phyloP scores from a whole-genome alignment of 2,329 filamentous ascomycete species.

The Berkeleyomyces basicola region DNA sequence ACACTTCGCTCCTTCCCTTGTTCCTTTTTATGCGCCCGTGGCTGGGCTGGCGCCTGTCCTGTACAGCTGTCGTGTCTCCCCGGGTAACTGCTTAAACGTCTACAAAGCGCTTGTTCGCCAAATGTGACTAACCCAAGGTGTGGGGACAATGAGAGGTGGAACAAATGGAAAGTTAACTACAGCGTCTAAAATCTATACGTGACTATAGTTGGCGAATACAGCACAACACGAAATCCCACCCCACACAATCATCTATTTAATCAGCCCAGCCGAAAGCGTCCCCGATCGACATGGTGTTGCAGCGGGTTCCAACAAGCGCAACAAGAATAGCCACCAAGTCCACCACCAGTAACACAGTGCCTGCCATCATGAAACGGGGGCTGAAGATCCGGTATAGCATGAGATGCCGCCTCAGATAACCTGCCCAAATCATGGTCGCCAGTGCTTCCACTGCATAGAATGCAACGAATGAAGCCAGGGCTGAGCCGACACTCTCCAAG shows the following conservation, averaged over 20 bases:
- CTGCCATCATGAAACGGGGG: slow-evolving; percentile 77
- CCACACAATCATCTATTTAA: slow-evolving; percentile 16
- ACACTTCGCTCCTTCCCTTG: neutral
- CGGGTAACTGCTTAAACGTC: neutral
- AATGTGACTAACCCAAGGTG: neutral
- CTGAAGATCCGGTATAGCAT: slow-evolving; percentile 95
- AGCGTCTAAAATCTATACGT: too few relatives aligned
- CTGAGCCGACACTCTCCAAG: slow-evolving; percentile 53
- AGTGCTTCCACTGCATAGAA: slow-evolving; percentile 74
- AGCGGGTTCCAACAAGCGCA: slow-evolving; percentile 56
- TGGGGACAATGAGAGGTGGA: neutral
- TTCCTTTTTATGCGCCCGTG: neutral
- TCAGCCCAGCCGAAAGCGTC: slow-evolving; percentile 77
- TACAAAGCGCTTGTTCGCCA: neutral
- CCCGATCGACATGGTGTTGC: slow-evolving; percentile 60
- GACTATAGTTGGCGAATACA: too few relatives aligned
- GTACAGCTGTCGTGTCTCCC: neutral
- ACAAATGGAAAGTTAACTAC: too few relatives aligned
- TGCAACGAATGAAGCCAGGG: slow-evolving; percentile 56
- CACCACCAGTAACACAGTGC: slow-evolving; percentile 52
- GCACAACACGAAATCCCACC: too few relatives aligned
- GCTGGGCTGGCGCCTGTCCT: neutral
- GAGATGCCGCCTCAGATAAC: slow-evolving; percentile 71
- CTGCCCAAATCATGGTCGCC: slow-evolving; percentile 81
- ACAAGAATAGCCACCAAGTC: slow-evolving; percentile 59